Evolutionary conservation across 495 filamentous ascomycete species (phyloP), one percentile per base, ranked within the genome.

Genomic region (Lichina pygmaea): DNA sequence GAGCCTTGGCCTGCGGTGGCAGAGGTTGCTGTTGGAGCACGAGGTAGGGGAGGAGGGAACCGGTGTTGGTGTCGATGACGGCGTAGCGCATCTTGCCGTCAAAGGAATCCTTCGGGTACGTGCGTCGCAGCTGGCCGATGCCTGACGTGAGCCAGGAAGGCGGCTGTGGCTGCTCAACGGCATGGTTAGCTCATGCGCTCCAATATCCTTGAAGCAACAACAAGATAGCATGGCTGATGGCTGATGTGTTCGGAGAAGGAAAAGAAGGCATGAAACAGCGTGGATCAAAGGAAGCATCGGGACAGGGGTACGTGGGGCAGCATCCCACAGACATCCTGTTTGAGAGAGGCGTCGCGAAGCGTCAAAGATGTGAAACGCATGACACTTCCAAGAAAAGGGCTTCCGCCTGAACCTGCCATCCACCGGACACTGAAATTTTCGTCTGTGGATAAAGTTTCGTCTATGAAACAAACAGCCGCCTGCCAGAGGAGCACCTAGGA

Each of bases 21-120:
- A 60, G 49, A 5, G 70, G 58, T 17, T 67, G 59, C 0, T 66
- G 62, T 12, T 61, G 59, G 44, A 68, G 58, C 10, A 66, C 8
- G 41, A 31, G 52, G 42, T 71, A 64, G 24, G 62, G 44, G 24
- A 73, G 62, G 10, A 68, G 67, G 12, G 59, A 47, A 49, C 73
- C 68, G 16, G 77, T 84, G 44, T 67, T 64, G 13, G 62, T 65
- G 57, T 89, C 73, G 43, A 92, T 68, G 9, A 78, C 70, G 43
- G 69, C 78, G 62, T 86, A 80, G 34, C 82, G 78, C 86, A 95
- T 97, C 17, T 73, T 63, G 47, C 70, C 77, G 60, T 93, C 84
- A 55, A 93, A 93, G 8, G 62, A 62, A 55, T 94, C 83, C 47
- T 75, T 67, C 10, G 78, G 76, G 54, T 92, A 80, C 7, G 57